These are phyloP conservation scores for Fusarium xylarioides DNA, from an alignment of 2,329 filamentous ascomycete species.

Conservation along the genomic window DNA sequence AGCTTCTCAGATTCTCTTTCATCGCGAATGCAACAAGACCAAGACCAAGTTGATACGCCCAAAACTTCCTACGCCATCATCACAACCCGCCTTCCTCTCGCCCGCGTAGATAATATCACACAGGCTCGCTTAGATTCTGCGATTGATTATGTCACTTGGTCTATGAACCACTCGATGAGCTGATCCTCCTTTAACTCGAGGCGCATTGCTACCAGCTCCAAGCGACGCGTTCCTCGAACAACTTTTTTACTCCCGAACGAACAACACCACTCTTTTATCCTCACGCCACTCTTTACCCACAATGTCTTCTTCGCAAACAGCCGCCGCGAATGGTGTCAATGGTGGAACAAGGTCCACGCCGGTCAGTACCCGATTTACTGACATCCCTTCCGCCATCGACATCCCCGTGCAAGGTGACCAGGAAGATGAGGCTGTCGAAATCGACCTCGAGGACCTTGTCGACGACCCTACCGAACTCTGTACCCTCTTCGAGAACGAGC, in stretches of 20 bases:
- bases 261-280: constrained; percentile 11
- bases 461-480: constrained; percentile 97
- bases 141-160: constrained; percentile 42
- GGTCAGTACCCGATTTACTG: constrained; percentile 67
- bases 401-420: constrained; percentile 71
- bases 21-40: constrained; percentile 35
- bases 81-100: constrained; percentile 1
- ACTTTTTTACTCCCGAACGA: constrained; percentile 25
- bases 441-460: constrained; percentile 88
- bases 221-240: constrained; percentile 45
- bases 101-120: neutral
- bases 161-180: constrained; percentile 42
- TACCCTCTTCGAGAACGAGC: constrained; percentile 92
- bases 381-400: constrained; percentile 72
- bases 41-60: constrained; percentile 37
- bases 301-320: constrained; percentile 57
- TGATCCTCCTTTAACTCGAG: constrained; percentile 42
- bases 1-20: constrained; percentile 33
- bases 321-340: constrained; percentile 56
- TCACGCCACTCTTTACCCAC: neutral
- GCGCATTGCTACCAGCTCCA: constrained; percentile 44
- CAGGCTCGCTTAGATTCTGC: neutral
- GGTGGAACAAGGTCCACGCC: constrained; percentile 49
- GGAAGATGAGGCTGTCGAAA: constrained; percentile 83
- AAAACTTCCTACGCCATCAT: constrained; percentile 24